phyloP scores from a whole-genome alignment of 202 grass and related monocot genomes.

The Panicum hallii region DNA sequence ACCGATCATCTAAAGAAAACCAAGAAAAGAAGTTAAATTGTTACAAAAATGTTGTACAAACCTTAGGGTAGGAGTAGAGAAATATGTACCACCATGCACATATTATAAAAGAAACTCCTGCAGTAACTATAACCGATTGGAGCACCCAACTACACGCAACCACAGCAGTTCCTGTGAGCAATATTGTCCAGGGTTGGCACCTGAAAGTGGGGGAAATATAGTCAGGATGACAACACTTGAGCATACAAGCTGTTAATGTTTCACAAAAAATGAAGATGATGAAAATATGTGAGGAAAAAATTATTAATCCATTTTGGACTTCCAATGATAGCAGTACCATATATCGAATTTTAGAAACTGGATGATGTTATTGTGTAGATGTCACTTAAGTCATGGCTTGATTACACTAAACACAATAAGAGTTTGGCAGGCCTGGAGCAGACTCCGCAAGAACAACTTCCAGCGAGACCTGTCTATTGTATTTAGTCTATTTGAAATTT shows the following conservation, averaged over 20 bases:
- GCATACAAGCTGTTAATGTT: neutral
- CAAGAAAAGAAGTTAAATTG: neutral
- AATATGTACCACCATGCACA: slow-evolving; percentile 99
- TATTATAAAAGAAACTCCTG: slow-evolving; percentile 68
- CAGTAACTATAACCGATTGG: slow-evolving; percentile 69
- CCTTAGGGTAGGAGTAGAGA: slow-evolving; percentile 95
- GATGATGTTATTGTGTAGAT: neutral
- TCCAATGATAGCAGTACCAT: neutral
- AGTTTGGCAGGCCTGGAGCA: neutral
- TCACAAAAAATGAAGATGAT: neutral
- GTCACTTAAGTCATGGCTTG: neutral
- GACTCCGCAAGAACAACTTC: neutral
- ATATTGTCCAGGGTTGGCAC: slow-evolving; percentile 99
- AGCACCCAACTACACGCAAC: slow-evolving; percentile 78
- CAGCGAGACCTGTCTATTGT: neutral
- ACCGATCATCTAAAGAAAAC: too few species aligned
- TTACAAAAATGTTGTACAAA: slow-evolving; percentile 32
- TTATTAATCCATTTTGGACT: neutral
- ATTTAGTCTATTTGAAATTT: neutral
- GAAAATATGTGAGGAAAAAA: neutral
- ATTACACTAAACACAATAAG: neutral
- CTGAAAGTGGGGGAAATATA: slow-evolving; percentile 44
- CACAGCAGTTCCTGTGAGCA: slow-evolving; percentile 67
- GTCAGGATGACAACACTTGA: neutral
- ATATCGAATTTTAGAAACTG: neutral